Base-by-base conservation (phyloP, 2,329 filamentous ascomycete species). In the Alternaria ventricosa region DNA sequence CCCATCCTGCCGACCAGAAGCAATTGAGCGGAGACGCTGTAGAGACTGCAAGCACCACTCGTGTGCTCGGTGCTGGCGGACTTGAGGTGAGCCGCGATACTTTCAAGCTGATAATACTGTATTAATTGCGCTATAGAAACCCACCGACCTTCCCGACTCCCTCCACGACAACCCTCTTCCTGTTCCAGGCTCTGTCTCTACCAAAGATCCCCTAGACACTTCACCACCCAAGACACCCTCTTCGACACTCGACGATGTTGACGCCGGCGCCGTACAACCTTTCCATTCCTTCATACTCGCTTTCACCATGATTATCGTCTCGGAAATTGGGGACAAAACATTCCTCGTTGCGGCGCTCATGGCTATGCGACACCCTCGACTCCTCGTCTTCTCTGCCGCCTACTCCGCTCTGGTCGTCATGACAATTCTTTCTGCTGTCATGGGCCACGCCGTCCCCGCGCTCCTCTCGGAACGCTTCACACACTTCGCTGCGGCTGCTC, bases 281-380 rank as follows among this genome's bases (percentile, higher is more conserved):
- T 84, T 90, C 74, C 95, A 99, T 80, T 98, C 96, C 5, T 96
- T 96, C 75, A 77, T 97, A 12, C 89, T 98, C 30, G 97, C 96
- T 15, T 89, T 97, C 64, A 95, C 94, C 61, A 99, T 98, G 96
- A 99, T 99, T 74, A 84, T 98, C 66, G 91, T 98, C 73, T 97
- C 95, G 50, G 96, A 99, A 80, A 89, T 99, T 73, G 96, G 96
- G 67, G 96, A 99, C 87, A 99, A 99, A 84, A 99, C 96, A 0
- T 99, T 99, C 84, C 87, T 99, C 46, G 93, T 99, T 22, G 96
- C 96, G 7, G 95, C 94, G 8, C 88, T 99, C 18, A 99, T 99
- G 96, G 96, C 96, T 12, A 99, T 99, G 96, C 96, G 97, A 79
- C 95, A 99, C 75, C 92, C 96, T 66, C 91, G 96, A 56, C 84